Percentiles rank a stretch among this genome's conserved stretches.
Evolutionary conservation across 2,329 filamentous ascomycete species (phyloP).

Genomic region (Exophiala alcalophila): DNA sequence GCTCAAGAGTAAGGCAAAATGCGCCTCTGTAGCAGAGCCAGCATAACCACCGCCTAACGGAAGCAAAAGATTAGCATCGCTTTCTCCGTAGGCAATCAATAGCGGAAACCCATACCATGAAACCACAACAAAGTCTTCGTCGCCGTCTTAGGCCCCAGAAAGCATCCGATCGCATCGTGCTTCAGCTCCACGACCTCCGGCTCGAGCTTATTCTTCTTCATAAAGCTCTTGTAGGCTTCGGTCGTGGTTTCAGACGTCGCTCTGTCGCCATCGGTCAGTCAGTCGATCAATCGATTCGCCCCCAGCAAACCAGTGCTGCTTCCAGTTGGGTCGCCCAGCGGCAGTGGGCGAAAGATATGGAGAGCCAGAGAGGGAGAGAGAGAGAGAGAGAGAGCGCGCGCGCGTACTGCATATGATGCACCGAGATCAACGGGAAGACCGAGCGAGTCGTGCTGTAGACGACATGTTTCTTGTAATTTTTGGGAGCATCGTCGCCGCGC

Average conservation of each 20-base stretch:
- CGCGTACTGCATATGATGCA: slow-evolving; percentile 12
- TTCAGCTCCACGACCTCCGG: slow-evolving; percentile 22
- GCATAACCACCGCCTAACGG: slow-evolving; percentile 21
- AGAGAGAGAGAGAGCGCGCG: no score
- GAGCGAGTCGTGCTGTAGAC: slow-evolving; percentile 10
- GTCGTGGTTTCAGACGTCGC: no score
- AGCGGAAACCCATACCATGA: slow-evolving; percentile 12
- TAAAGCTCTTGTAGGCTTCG: slow-evolving; percentile 13
- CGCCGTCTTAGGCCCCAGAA: slow-evolving; percentile 18
- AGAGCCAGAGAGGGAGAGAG: no score
- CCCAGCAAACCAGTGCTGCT: no score
- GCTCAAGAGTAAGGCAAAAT: slow-evolving; percentile 15
- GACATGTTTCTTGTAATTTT: slow-evolving; percentile 15
- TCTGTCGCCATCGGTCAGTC: no score
- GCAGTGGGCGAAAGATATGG: no score
- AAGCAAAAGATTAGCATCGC: background rate
- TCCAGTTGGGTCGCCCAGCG: no score
- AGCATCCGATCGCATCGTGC: slow-evolving; percentile 15
- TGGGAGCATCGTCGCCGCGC: slow-evolving; percentile 12
- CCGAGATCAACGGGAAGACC: slow-evolving; percentile 4
- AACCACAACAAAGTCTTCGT: slow-evolving; percentile 23
- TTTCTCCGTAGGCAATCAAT: background rate
- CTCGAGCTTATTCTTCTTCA: slow-evolving; percentile 16
- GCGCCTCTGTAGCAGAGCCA: slow-evolving; percentile 13
- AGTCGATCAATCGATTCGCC: no score